Evolutionary conservation across 2,329 filamentous ascomycete species (phyloP).

Genomic region (Microcyclosporella mali): DNA sequence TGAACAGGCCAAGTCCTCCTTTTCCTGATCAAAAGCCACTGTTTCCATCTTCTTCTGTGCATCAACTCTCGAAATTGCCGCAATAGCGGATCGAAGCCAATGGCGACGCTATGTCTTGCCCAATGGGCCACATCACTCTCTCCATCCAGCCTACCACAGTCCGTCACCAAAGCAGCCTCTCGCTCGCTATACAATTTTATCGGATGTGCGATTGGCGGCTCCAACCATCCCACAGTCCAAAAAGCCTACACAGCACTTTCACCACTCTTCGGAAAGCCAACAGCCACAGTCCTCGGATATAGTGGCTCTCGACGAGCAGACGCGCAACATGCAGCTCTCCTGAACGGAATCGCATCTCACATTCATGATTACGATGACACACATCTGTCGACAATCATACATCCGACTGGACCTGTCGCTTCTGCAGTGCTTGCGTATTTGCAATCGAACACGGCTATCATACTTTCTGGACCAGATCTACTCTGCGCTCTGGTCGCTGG

Average conservation of each 20-base stretch:
- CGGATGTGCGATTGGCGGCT: slow-evolving; percentile 49
- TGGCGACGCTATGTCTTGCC: slow-evolving; percentile 46
- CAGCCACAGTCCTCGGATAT: slow-evolving; percentile 33
- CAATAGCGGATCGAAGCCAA: slow-evolving; percentile 22
- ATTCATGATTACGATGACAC: slow-evolving; percentile 55
- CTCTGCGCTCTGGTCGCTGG: slow-evolving; percentile 48
- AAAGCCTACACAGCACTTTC: slow-evolving; percentile 34
- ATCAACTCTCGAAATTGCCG: too few species aligned
- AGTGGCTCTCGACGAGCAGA: slow-evolving; percentile 33
- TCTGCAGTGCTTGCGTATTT: slow-evolving; percentile 46
- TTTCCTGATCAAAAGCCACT: too few species aligned
- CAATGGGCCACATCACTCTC: slow-evolving; percentile 42
- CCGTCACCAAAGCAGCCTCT: slow-evolving; percentile 41
- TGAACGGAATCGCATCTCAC: slow-evolving; percentile 52
- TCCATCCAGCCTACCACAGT: slow-evolving; percentile 36
- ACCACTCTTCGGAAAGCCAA: slow-evolving; percentile 35
- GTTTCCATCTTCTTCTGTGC: too few species aligned
- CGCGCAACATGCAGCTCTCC: slow-evolving; percentile 45
- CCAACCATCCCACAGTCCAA: slow-evolving; percentile 40
- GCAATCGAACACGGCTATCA: slow-evolving; percentile 32
- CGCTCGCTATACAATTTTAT: slow-evolving; percentile 50
- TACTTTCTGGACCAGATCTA: slow-evolving; percentile 43
- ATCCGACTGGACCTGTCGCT: slow-evolving; percentile 48
- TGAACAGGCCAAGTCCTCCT: too few species aligned
- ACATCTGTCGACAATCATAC: slow-evolving; percentile 51